Base-by-base conservation (phyloP, 129 eudicot species). In the Flaveria sonorensis region DNA sequence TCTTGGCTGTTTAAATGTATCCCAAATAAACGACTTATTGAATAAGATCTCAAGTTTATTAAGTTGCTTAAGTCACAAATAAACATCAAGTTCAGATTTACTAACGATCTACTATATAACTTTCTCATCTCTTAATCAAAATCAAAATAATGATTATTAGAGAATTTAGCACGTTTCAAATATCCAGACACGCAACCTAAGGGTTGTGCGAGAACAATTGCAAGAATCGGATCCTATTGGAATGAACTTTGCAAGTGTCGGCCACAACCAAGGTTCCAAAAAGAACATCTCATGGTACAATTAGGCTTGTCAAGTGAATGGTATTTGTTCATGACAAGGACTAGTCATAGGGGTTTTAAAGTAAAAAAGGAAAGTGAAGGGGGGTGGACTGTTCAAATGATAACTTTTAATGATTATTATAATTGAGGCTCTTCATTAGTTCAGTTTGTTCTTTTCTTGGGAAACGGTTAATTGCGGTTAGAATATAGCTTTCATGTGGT, bases 381-480 rank as follows among this genome's bases (percentile, higher is more conserved):
- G n/a, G 81, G 67, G 23, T 23, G 23, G 23, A 69, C 32, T 50
- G 70, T 47, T 15, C 4, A 18, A 11, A 68, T 18, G 47, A 16
- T 47, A 59, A n/a, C 10, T 43, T 43, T 77, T 69, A 48, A 55
- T 4, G 40, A 0, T 36, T 36, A 36, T 36, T 36, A 6, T 36
- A 36, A n/a, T 77, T 57, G 26, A 56, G 76, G 39, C 32, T 51
- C 20, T 78, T 46, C 36, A 20, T 70, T 79, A 32, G 39, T 32
- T 4, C 39, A 32, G 6, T 32, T 32, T 71, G 77, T 79, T 62
- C 72, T 61, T 71, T 79, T 79, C 77, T 71, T 79, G 53, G 52
- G 77, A 70, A 71, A 71, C 82, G 77, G 82, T 71, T 79, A 24
- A 79, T 79, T 79, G 40, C 40, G 40, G 40, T 36, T 36, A 36